Evolutionary conservation across 1,284 basidiomycete genomes (phyloP), one percentile per base, ranked within the genome.

Genomic region (Trametes hirsuta): DNA sequence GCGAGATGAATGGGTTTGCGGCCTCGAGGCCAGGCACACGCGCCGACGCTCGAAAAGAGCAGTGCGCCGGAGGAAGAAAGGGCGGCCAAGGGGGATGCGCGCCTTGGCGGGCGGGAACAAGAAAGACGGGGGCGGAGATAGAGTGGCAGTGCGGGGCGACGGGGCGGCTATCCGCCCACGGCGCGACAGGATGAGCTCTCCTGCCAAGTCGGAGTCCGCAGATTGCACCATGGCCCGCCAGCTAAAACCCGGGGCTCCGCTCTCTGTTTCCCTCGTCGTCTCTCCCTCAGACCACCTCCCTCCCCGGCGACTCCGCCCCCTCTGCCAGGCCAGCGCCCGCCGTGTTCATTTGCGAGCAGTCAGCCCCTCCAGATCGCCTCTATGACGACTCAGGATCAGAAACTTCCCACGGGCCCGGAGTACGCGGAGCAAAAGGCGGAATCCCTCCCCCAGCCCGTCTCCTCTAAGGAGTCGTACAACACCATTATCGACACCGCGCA

Each of bases 351-450:
- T 5, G 11, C 25, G 47, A 47, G 41, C 51, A 60, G 61, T 47
- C 55, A 25, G 25, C 48, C 22, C n/a, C 64, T 30, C 30, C 30
- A 30, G 30, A 22, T 41, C 21, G n/a, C 35, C 35, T 15, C 30
- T 44, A 47, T 44, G 48, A 37, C 55, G 22, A 41, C 49, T 18
- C 55, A 58, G 49, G 49, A 53, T 24, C 42, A 44, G 24, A 52
- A 37, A 8, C 47, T 58, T 41, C 40, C 64, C 40, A 55, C 60
- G 34, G 58, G 58, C 53, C 61, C 61, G 54, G 49, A 64, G 22
- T 61, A 69, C 59, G 64, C 63, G 42, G 63, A 64, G 56, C 61
- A 67, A 48, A 68, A 68, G 56, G 62, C 56, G 24, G 62, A 65
- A 47, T 42, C 56, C 21, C 67, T 69, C 53, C 70, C 68, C 11